These are phyloP conservation scores for Fusarium camptoceras DNA, from an alignment of 2,329 filamentous ascomycete genomes.

Conservation along the genomic window DNA sequence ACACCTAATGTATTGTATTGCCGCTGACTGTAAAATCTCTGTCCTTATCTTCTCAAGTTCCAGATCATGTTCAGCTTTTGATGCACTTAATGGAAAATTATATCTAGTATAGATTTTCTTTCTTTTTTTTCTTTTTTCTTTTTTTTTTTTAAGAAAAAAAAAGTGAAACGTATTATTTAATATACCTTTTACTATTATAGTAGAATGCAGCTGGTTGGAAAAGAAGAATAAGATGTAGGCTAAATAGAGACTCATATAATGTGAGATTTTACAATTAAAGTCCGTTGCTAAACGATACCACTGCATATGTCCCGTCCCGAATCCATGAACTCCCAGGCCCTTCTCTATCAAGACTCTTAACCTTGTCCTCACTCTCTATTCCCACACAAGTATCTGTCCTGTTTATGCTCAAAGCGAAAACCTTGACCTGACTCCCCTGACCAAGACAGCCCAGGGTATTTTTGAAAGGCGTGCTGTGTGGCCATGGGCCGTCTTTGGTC, in stretches of 20 bases:
- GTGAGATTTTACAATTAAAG: not conserved
- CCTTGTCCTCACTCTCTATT: not conserved
- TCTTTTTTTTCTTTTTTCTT: too few relatives aligned
- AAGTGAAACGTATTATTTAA: too few relatives aligned
- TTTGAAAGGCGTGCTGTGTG: slow-evolving; percentile 8
- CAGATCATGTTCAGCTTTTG: too few relatives aligned
- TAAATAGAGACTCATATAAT: not conserved
- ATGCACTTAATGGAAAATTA: too few relatives aligned
- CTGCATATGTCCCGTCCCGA: slow-evolving; percentile 4
- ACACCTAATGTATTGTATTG: too few relatives aligned
- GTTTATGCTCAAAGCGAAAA: slow-evolving; percentile 9
- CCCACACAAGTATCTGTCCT: slow-evolving; percentile 17
- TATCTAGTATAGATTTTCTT: too few relatives aligned
- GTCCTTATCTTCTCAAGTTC: too few relatives aligned
- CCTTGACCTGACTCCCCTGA: not conserved
- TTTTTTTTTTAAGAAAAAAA: too few relatives aligned
- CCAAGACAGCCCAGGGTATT: slow-evolving; percentile 3
- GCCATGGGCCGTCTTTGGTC: slow-evolving; percentile 11
- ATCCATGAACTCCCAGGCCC: slow-evolving; percentile 2
- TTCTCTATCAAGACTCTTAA: not conserved
- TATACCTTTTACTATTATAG: too few relatives aligned
- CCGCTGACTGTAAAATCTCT: too few relatives aligned
- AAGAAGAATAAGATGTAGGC: not conserved
- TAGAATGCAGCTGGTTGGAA: too few relatives aligned
- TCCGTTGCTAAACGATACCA: slow-evolving; percentile 15